Percentiles rank a stretch among this genome's conserved stretches.
phyloP scores from a whole-genome alignment of 495 filamentous ascomycete species.

The Penicillium canariense region DNA sequence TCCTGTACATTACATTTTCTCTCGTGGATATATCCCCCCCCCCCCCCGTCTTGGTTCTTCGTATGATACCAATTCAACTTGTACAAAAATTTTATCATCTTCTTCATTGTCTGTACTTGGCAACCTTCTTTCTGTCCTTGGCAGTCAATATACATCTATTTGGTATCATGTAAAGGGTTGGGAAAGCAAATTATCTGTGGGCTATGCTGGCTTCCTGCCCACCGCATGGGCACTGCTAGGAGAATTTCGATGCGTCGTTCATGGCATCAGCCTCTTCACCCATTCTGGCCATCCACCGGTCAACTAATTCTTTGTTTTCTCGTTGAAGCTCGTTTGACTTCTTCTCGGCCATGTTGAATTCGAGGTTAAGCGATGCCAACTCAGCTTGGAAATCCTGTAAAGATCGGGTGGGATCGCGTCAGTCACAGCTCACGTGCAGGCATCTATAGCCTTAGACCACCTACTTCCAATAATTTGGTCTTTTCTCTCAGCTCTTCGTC shows the following conservation, averaged over 20 bases:
- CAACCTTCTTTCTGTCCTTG: background rate
- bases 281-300: slow-evolving; percentile 87
- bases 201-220: background rate
- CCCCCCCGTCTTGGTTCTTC: slow-evolving; percentile 9
- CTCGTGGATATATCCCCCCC: slow-evolving; percentile 23
- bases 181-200: background rate
- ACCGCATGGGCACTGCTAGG: slow-evolving; percentile 16
- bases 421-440: background rate
- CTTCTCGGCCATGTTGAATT: slow-evolving; percentile 83
- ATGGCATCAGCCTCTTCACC: slow-evolving; percentile 82
- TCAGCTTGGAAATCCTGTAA: slow-evolving; percentile 83
- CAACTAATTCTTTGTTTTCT: slow-evolving; percentile 88
- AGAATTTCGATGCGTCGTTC: slow-evolving; percentile 62
- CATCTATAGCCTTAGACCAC: slow-evolving; percentile 4
- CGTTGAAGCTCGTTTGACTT: slow-evolving; percentile 60
- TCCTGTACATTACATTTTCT: slow-evolving; percentile 22
- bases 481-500: slow-evolving; percentile 86
- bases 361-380: slow-evolving; percentile 76
- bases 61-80: slow-evolving; percentile 24
- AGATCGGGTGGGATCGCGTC: slow-evolving; percentile 5
- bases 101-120: background rate
- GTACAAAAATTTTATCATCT: slow-evolving; percentile 8
- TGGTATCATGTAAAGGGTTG: background rate
- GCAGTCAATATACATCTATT: background rate
- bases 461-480: slow-evolving; percentile 72